These are phyloP conservation scores for Magnaporthiopsis poae DNA, from an alignment of 2,329 filamentous ascomycete species.

Conservation along the genomic window DNA sequence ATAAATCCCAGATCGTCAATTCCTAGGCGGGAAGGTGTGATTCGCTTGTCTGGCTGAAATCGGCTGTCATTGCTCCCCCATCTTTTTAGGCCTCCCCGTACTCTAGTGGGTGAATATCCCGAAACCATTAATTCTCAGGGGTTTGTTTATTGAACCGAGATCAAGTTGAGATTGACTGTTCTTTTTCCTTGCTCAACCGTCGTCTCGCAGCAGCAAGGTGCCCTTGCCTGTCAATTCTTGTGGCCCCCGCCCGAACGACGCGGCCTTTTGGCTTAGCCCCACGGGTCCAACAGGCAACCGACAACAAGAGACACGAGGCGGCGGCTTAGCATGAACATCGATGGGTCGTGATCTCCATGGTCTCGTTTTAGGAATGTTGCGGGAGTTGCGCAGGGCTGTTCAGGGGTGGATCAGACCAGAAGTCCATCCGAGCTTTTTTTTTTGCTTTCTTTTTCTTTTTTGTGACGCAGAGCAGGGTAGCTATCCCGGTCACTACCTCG, in stretches of 20 bases:
- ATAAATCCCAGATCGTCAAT: background rate
- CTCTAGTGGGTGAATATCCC: background rate
- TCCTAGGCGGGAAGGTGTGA: background rate
- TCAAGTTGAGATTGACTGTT: background rate
- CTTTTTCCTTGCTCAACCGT: background rate
- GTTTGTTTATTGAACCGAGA: background rate
- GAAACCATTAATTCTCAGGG: background rate
- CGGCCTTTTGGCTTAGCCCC: too few relatives aligned
- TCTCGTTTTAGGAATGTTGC: slow-evolving; percentile 21
- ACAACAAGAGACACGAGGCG: background rate
- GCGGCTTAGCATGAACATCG: background rate
- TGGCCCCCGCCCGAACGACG: too few relatives aligned
- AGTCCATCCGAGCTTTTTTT: slow-evolving; percentile 8
- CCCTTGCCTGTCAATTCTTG: background rate
- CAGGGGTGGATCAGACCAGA: slow-evolving; percentile 12
- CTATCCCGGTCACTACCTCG: background rate
- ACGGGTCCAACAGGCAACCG: background rate
- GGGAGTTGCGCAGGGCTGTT: slow-evolving; percentile 12
- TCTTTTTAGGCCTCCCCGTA: background rate
- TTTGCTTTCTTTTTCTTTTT: background rate
- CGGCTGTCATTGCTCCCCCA: background rate
- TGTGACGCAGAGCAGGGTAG: background rate
- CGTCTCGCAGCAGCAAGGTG: background rate
- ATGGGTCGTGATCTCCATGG: background rate
- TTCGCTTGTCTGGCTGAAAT: background rate